A percentile compares a stretch with the other conserved stretches of the same genome.
Conservation (phyloP, 1,284 basidiomycete species). For the Polyporus tsugae region DNA sequence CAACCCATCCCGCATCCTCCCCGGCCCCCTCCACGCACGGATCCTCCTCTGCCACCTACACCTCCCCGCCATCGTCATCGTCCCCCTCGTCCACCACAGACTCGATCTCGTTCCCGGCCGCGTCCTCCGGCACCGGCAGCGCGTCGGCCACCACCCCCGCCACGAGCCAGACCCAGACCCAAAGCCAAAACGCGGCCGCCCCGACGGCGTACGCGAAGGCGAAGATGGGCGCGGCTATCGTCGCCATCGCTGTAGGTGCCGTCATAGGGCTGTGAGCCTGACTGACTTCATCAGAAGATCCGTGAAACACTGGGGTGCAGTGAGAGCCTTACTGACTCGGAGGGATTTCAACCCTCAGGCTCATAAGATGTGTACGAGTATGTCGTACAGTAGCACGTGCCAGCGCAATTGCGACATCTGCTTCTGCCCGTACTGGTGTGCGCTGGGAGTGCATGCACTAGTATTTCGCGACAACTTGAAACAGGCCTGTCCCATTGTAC, state of each 20-base stretch:
- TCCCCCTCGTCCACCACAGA: background rate
- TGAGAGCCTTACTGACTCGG: too few relatives aligned
- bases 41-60: background rate
- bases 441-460: too few relatives aligned
- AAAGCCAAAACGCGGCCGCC: background rate
- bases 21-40: too few relatives aligned
- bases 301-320: too few relatives aligned
- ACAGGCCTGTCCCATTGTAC: too few relatives aligned
- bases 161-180: background rate
- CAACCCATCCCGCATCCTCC: background rate
- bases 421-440: too few relatives aligned
- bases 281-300: too few relatives aligned
- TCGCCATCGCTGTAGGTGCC: slow-evolving; percentile 1
- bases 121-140: background rate
- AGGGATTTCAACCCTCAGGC: too few relatives aligned
- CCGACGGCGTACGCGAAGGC: slow-evolving; percentile 1
- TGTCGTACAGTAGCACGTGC: too few relatives aligned
- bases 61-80: background rate
- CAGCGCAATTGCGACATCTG: too few relatives aligned
- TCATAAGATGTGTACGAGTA: too few relatives aligned
- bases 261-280: slow-evolving; percentile 1
- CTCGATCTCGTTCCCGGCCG: background rate
- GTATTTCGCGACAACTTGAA: too few relatives aligned
- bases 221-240: slow-evolving; percentile 5
- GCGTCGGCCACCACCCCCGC: background rate